Percentiles rank a stretch among this genome's conserved stretches.
These are phyloP conservation scores for Lactarius quietus DNA, from an alignment of 768 basidiomycete genomes.

Conservation along the genomic window DNA sequence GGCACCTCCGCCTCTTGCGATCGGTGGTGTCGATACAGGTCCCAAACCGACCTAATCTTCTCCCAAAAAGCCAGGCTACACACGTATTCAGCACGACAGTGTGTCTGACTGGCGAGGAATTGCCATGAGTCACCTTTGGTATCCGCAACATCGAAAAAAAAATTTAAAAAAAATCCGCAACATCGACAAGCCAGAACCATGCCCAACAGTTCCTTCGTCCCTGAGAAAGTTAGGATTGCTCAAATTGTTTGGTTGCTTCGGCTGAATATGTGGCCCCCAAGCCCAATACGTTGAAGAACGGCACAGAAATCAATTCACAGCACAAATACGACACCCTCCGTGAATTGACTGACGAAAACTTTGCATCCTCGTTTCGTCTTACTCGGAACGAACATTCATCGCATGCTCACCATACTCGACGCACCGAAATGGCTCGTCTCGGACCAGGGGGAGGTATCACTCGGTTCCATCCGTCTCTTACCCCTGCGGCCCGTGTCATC, in stretches of 20 bases:
- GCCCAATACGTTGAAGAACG: background rate
- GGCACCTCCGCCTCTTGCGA: background rate
- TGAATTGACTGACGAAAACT: constrained; percentile 37
- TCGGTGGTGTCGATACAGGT: constrained; percentile 3
- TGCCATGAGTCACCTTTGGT: background rate
- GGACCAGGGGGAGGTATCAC: constrained; percentile 18
- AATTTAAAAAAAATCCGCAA: too few relatives aligned
- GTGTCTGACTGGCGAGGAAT: too few relatives aligned
- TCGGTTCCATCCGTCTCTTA: constrained; percentile 33
- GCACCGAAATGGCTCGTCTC: constrained; percentile 50
- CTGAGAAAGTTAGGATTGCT: background rate
- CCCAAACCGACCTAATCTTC: background rate
- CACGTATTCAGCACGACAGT: background rate
- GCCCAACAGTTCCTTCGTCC: background rate
- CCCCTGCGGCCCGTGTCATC: constrained; percentile 45
- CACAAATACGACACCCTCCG: constrained; percentile 15
- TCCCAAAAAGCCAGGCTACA: background rate
- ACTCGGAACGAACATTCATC: constrained; percentile 49
- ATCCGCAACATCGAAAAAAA: background rate
- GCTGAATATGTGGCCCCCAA: background rate
- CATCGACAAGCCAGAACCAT: background rate
- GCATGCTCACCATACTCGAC: constrained; percentile 68
- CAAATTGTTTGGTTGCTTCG: background rate
- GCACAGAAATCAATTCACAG: constrained; percentile 11
- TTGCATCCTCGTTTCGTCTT: constrained; percentile 57